These are phyloP conservation scores for Blastocystis sp. DNA, from an alignment of 352 stramenopile genomes.

Conservation along the genomic window DNA sequence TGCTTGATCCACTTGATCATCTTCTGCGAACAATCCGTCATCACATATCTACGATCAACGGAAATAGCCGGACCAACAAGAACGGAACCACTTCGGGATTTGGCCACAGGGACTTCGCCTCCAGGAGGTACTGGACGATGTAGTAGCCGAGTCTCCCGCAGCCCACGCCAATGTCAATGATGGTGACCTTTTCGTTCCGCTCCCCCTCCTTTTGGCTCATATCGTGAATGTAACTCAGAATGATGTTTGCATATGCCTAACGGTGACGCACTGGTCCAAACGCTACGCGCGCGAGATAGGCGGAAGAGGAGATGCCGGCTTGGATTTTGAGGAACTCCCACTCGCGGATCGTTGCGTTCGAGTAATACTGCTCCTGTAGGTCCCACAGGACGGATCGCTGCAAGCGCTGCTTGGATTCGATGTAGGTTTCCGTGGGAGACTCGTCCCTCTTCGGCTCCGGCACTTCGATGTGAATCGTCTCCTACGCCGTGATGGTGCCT, in stretches of 20 bases:
- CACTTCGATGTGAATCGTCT: constrained; percentile 19
- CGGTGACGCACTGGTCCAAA: background rate
- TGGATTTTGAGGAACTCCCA: background rate
- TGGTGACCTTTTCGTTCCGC: constrained; percentile 18
- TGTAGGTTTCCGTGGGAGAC: background rate
- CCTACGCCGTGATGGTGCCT: background rate
- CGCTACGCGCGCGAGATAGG: constrained; percentile 22
- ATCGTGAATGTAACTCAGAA: constrained; percentile 58
- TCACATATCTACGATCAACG: constrained; percentile 33
- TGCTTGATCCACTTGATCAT: constrained; percentile 40
- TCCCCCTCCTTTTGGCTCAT: background rate
- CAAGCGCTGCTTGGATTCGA: constrained; percentile 5
- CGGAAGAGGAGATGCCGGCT: background rate
- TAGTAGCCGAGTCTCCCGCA: constrained; percentile 57
- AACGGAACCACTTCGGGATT: constrained; percentile 19
- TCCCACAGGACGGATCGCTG: constrained; percentile 27
- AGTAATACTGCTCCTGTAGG: constrained; percentile 28
- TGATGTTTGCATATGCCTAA: constrained; percentile 58
- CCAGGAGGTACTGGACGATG: constrained; percentile 47
- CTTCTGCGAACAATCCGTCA: constrained; percentile 49
- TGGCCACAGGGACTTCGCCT: constrained; percentile 36
- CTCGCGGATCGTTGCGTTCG: constrained; percentile 21
- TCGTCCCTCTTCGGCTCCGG: background rate
- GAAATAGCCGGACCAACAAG: constrained; percentile 1
- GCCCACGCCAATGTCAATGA: constrained; percentile 57